These are phyloP conservation scores for Xylaria hypoxylon DNA, from an alignment of 2,329 filamentous ascomycete species.

Conservation along the genomic window DNA sequence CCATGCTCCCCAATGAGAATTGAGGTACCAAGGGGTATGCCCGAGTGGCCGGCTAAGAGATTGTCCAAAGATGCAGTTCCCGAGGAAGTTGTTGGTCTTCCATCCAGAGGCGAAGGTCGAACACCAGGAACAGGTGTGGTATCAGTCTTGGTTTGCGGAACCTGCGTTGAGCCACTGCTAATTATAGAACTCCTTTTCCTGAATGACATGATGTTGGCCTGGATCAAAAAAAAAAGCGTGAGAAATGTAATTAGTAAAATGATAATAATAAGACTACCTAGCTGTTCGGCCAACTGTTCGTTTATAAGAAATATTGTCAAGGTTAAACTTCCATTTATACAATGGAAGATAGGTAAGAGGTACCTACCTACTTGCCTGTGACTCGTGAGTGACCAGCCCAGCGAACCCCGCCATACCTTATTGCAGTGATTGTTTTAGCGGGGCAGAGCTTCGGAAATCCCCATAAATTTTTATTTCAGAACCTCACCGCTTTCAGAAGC, in stretches of 20 bases:
- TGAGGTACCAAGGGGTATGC: constrained; percentile 83
- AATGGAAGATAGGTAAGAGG: no score
- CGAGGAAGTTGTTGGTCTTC: constrained; percentile 88
- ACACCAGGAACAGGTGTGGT: constrained; percentile 62
- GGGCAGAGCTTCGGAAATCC: constrained; percentile 42
- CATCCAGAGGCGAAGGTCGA: constrained; percentile 88
- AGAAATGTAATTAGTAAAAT: neutral
- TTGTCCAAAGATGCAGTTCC: constrained; percentile 88
- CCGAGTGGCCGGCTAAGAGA: constrained; percentile 86
- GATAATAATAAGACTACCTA: neutral
- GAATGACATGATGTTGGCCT: constrained; percentile 64
- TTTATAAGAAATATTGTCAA: neutral
- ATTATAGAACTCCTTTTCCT: constrained; percentile 68
- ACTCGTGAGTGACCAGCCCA: neutral
- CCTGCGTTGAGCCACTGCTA: constrained; percentile 51
- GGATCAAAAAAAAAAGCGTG: neutral
- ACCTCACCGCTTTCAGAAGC: constrained; percentile 47
- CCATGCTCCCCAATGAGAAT: constrained; percentile 88
- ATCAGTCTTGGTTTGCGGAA: constrained; percentile 52
- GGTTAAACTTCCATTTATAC: neutral
- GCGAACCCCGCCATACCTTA: constrained; percentile 26
- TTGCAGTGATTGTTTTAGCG: constrained; percentile 32
- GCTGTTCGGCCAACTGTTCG: neutral
- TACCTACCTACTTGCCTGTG: no score
- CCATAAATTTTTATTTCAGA: constrained; percentile 41